phyloP scores from a whole-genome alignment of 2,329 filamentous ascomycete genomes.

The Curvularia hawaiiensis region DNA sequence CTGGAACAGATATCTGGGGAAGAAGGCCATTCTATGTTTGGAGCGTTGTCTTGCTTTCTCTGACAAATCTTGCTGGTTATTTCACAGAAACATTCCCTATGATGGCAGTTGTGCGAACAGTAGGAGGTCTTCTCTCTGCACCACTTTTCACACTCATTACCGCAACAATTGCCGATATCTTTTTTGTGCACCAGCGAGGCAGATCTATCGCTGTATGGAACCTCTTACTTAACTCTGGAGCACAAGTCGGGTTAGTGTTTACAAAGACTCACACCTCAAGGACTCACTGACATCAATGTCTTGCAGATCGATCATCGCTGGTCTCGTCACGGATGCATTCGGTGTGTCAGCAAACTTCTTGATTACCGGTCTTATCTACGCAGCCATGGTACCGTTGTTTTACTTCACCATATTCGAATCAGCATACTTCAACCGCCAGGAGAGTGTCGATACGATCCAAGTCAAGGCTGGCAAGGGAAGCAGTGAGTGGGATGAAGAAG shows the following conservation, averaged over 20 bases:
- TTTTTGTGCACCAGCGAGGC: slow-evolving; percentile 21
- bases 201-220: slow-evolving; percentile 22
- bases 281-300: background rate
- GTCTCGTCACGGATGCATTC: slow-evolving; percentile 17
- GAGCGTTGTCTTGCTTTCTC: slow-evolving; percentile 16
- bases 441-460: slow-evolving; percentile 5
- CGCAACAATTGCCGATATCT: slow-evolving; percentile 20
- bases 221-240: slow-evolving; percentile 18
- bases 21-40: slow-evolving; percentile 17
- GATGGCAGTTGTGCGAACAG: slow-evolving; percentile 15
- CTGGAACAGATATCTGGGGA: slow-evolving; percentile 20
- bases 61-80: slow-evolving; percentile 14
- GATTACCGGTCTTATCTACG: slow-evolving; percentile 16
- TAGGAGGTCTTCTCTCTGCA: slow-evolving; percentile 18
- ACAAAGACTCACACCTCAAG: no score
- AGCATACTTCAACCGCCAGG: slow-evolving; percentile 15
- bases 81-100: slow-evolving; percentile 17
- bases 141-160: slow-evolving; percentile 19
- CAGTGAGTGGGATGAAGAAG: slow-evolving; percentile 13
- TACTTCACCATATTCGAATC: slow-evolving; percentile 21
- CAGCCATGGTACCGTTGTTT: slow-evolving; percentile 11
- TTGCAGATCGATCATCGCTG: slow-evolving; percentile 7
- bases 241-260: slow-evolving; percentile 16
- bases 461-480: slow-evolving; percentile 11
- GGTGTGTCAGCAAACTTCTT: slow-evolving; percentile 17